Base-by-base conservation (phyloP, 768 basidiomycete genomes). In the Pisolithus tinctorius region DNA sequence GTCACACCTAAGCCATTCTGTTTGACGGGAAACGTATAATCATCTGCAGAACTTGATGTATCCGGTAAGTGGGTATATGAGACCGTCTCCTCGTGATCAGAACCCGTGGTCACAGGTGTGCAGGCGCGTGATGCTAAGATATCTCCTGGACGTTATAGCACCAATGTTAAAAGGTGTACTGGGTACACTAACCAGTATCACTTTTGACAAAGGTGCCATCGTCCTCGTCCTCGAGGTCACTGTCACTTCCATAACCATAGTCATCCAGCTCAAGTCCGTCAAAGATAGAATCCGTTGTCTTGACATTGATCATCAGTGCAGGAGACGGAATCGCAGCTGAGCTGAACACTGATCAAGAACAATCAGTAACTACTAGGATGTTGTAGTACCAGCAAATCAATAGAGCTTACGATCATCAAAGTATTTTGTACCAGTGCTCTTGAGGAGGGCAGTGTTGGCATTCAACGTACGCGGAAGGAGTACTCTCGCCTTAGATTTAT, bases 231-330 rank as follows among this genome's bases (percentile, higher is more conserved):
- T 70, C 69, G 25, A 71, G 61, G 34, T 70, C 70, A 14, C 70
- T 70, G 49, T 71, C 69, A n/a, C 63, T 66, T 29, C 25, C 60
- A 39, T 67, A 71, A 4, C 58, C 69, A 46, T 69, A 67, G 5
- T 64, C 64, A 3, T 58, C 59, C 1, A 58, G 52, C 5, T 4
- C 30, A 38, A 39, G 31, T 20, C 45, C 8, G 13, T 17, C 44
- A 7, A 54, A 53, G 26, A 65, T 47, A 10, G 52, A 53, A 4
- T 45, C 47, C 20, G 50, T 49, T 13, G 45, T 51, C n/a, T 36
- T 47, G 31, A 67, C 55, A 11, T 60, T 56, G 43, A 53, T 26
- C 29, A 60, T 48, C 7, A 55, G 56, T 4, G 51, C 4, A 23
- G 58, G 58, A 1, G 53, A 54, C 9, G 54, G 37, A 45, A 48